Conservation (phyloP, 352 stramenopile species). For the Globisporangium echinulatum region DNA sequence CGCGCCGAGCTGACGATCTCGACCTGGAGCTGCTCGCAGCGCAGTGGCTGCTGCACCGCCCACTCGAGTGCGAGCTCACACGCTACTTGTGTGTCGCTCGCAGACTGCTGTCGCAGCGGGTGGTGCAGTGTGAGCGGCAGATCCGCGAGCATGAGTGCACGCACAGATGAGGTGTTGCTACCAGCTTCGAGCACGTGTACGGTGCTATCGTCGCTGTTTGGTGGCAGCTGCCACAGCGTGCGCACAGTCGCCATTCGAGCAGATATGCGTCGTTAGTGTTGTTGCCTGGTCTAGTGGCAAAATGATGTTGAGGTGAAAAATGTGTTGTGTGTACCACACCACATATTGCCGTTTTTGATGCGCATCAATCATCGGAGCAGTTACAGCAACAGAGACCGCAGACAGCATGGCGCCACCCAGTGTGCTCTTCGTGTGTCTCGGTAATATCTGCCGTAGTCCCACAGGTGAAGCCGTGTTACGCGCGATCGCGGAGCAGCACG, state of each 20-base stretch:
- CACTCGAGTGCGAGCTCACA: slow-evolving; percentile 50
- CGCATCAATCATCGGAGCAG: too few relatives aligned
- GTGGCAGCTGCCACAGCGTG: not conserved
- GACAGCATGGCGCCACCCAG: slow-evolving; percentile 28
- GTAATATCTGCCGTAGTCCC: slow-evolving; percentile 87
- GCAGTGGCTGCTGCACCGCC: slow-evolving; percentile 18
- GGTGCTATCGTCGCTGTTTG: not conserved
- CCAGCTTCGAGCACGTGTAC: slow-evolving; percentile 3
- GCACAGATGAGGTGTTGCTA: not conserved
- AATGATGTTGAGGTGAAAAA: too few relatives aligned
- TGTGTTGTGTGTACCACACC: too few relatives aligned
- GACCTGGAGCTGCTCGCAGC: slow-evolving; percentile 42
- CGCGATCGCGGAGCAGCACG: slow-evolving; percentile 44
- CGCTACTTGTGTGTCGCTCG: not conserved
- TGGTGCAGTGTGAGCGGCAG: slow-evolving; percentile 13
- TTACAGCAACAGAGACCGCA: too few relatives aligned
- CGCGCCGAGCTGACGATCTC: slow-evolving; percentile 54
- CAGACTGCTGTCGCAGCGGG: not conserved
- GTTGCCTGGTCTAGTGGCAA: not conserved
- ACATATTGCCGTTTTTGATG: too few relatives aligned
- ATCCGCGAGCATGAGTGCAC: slow-evolving; percentile 7
- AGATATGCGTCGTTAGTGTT: not conserved
- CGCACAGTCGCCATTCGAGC: too few relatives aligned
- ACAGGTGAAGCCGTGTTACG: slow-evolving; percentile 82
- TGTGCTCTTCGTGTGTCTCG: slow-evolving; percentile 88